These are phyloP conservation scores for Aspergillus sp. DNA, from an alignment of 2,329 filamentous ascomycete genomes.

Conservation along the genomic window DNA sequence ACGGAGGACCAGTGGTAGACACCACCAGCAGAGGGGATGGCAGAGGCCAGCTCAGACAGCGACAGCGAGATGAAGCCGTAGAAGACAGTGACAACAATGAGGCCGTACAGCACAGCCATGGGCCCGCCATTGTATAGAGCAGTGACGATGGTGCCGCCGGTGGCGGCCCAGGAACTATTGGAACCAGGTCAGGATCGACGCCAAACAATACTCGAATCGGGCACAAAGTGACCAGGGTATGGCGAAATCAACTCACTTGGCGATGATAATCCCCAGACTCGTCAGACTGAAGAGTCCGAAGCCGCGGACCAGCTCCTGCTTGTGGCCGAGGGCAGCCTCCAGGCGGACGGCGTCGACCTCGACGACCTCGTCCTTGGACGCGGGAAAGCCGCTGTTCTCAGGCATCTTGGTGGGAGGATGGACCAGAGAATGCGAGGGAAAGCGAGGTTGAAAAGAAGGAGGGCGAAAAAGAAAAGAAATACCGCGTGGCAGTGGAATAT, in stretches of 20 bases:
- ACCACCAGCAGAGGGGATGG: slow-evolving; percentile 54
- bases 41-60: slow-evolving; percentile 57
- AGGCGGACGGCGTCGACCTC: slow-evolving; percentile 25
- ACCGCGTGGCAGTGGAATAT: no score
- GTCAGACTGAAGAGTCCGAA: slow-evolving; percentile 57
- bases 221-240: neutral
- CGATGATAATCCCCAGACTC: slow-evolving; percentile 58
- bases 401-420: neutral
- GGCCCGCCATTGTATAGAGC: slow-evolving; percentile 61
- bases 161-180: slow-evolving; percentile 59
- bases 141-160: slow-evolving; percentile 57
- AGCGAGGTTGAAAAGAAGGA: neutral
- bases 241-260: slow-evolving; percentile 25
- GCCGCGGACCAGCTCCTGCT: slow-evolving; percentile 59
- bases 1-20: slow-evolving; percentile 62
- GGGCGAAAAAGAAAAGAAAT: neutral
- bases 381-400: neutral
- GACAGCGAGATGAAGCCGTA: slow-evolving; percentile 57
- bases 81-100: slow-evolving; percentile 47
- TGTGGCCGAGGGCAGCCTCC: slow-evolving; percentile 49
- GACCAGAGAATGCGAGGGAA: neutral
- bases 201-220: neutral
- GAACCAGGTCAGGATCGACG: neutral
- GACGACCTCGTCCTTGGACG: neutral
- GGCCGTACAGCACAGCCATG: slow-evolving; percentile 60